phyloP scores from a whole-genome alignment of 2,329 filamentous ascomycete species.

The Hypoxylon rubiginosum region DNA sequence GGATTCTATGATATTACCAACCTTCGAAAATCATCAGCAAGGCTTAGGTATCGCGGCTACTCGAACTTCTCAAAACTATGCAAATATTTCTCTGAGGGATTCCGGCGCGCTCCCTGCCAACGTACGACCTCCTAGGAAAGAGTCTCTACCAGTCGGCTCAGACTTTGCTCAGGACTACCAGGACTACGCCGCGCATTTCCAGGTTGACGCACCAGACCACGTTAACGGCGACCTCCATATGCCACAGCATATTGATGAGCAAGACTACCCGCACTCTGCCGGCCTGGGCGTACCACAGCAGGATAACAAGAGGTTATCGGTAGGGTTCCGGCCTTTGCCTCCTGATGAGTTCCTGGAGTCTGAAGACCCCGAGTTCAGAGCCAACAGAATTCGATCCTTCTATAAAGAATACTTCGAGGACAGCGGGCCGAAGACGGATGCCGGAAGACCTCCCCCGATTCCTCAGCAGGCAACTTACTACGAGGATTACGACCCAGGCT shows the following conservation, averaged over 20 bases:
- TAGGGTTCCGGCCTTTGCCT: constrained; percentile 86
- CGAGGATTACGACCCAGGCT: constrained; percentile 81
- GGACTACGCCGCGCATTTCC: constrained; percentile 45
- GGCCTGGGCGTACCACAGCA: constrained; percentile 68
- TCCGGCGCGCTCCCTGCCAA: constrained; percentile 50
- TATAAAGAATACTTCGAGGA: constrained; percentile 99
- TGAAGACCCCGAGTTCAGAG: constrained; percentile 93
- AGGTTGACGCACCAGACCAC: constrained; percentile 50
- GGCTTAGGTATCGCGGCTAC: constrained; percentile 45
- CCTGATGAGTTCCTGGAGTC: constrained; percentile 82
- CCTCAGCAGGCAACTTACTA: constrained; percentile 66
- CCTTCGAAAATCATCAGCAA: constrained; percentile 32
- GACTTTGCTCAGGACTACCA: constrained; percentile 44
- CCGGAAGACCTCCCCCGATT: constrained; percentile 43
- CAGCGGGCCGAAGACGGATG: constrained; percentile 49
- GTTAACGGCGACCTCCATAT: constrained; percentile 42
- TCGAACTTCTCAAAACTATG: constrained; percentile 43
- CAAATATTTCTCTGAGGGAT: constrained; percentile 40
- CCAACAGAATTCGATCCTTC: constrained; percentile 97
- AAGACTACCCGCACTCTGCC: constrained; percentile 49
- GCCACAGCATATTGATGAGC: constrained; percentile 42
- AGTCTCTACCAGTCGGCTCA: constrained; percentile 50
- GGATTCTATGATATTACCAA: constrained; percentile 40
- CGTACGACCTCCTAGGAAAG: constrained; percentile 53
- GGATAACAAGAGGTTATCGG: constrained; percentile 72